Evolutionary conservation across 164 flowering plant species (phyloP).

Genomic region (Dillenia suffruticosa): DNA sequence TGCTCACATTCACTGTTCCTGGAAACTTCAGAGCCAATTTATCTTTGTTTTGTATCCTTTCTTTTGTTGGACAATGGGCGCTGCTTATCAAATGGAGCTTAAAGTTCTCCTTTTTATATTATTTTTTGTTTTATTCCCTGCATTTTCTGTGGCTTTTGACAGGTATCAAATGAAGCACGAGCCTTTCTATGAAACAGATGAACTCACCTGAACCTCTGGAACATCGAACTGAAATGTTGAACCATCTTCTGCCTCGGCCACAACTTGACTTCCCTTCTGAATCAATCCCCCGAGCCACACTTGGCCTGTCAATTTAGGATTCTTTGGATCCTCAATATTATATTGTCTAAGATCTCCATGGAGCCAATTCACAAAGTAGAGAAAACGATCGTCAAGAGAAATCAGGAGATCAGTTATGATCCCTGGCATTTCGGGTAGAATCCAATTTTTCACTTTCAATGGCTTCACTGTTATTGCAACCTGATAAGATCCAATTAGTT

Average conservation of each 20-base stretch:
- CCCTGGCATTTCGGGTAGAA: slow-evolving; percentile 96
- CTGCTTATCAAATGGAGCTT: too few species aligned
- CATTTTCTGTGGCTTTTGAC: too few species aligned
- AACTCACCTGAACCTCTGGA: slow-evolving; percentile 70
- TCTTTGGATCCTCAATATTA: slow-evolving; percentile 79
- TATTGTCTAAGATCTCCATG: slow-evolving; percentile 97
- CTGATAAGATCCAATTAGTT: slow-evolving; percentile 25
- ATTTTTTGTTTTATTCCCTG: too few species aligned
- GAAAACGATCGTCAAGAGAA: slow-evolving; percentile 90
- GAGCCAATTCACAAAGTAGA: slow-evolving; percentile 93
- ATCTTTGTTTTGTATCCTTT: too few species aligned
- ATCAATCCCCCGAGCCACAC: slow-evolving; percentile 86
- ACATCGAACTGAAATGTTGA: slow-evolving; percentile 73
- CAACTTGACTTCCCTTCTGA: slow-evolving; percentile 66
- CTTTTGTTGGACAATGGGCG: too few species aligned
- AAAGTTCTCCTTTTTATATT: too few species aligned
- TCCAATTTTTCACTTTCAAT: slow-evolving; percentile 91
- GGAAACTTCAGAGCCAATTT: too few species aligned
- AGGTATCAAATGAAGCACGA: too few species aligned
- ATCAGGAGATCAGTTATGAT: slow-evolving; percentile 94
- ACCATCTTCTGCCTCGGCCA: slow-evolving; percentile 68
- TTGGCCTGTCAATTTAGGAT: slow-evolving; percentile 76
- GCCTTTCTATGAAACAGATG: too few species aligned
- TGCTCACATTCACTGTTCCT: too few species aligned
- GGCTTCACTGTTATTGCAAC: slow-evolving; percentile 74